Percentiles rank a stretch among this genome's conserved stretches.
Conservation (phyloP, 768 basidiomycete genomes). For the Steccherinum ochraceum region DNA sequence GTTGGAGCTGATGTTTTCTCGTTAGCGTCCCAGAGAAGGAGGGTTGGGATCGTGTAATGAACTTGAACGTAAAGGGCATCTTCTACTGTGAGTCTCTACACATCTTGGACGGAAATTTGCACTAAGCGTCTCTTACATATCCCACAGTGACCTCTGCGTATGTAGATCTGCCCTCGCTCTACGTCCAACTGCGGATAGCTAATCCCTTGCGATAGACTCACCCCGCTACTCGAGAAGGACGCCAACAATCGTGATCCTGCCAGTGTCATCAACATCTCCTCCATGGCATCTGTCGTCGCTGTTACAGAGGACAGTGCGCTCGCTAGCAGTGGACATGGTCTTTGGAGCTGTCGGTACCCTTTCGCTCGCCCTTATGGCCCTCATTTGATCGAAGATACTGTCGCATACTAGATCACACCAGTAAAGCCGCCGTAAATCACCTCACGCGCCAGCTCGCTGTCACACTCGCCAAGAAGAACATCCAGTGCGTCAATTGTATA, state of each 20-base stretch:
- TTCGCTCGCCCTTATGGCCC: too few species aligned
- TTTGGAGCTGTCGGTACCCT: slow-evolving; percentile 67
- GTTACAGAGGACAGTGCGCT: slow-evolving; percentile 40
- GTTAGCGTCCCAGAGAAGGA: slow-evolving; percentile 63
- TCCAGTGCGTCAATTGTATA: slow-evolving; percentile 50
- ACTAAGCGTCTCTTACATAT: neutral
- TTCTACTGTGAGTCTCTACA: slow-evolving; percentile 58
- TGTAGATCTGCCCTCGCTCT: slow-evolving; percentile 7
- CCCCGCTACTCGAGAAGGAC: slow-evolving; percentile 60
- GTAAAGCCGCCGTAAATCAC: slow-evolving; percentile 86
- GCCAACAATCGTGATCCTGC: slow-evolving; percentile 59
- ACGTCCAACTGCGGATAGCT: neutral
- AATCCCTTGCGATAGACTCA: slow-evolving; percentile 30
- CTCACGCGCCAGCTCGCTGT: slow-evolving; percentile 67
- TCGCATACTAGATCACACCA: slow-evolving; percentile 76
- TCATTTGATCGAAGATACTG: too few species aligned
- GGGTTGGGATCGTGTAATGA: slow-evolving; percentile 82
- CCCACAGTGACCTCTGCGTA: slow-evolving; percentile 51
- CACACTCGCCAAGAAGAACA: slow-evolving; percentile 50
- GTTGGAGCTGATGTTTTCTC: neutral
- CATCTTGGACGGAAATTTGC: slow-evolving; percentile 1
- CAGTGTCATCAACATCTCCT: slow-evolving; percentile 81
- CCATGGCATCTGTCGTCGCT: slow-evolving; percentile 53
- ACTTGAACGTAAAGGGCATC: slow-evolving; percentile 79
- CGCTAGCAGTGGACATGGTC: slow-evolving; percentile 51